These are phyloP conservation scores for Nematocida parisii DNA, from an alignment of 371 early-diverging fungal genomes.

Conservation along the genomic window DNA sequence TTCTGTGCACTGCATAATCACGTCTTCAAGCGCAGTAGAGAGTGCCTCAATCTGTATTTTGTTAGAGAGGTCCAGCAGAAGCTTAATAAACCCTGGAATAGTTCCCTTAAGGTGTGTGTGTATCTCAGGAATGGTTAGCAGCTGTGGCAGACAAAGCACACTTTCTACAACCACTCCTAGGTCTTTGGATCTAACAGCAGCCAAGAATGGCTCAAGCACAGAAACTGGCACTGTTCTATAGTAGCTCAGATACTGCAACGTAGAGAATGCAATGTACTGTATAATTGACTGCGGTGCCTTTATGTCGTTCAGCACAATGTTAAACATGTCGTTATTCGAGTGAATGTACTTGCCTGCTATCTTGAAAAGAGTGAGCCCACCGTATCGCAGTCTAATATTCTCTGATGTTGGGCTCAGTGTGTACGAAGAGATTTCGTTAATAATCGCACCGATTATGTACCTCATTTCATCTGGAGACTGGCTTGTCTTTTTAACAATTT, in stretches of 20 bases:
- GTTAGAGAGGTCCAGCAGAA: constrained; percentile 57
- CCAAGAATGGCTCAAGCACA: constrained; percentile 43
- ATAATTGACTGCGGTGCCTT: constrained; percentile 57
- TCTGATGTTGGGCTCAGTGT: constrained; percentile 35
- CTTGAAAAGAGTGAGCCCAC: constrained; percentile 63
- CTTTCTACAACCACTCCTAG: constrained; percentile 65
- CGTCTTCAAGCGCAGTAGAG: constrained; percentile 58
- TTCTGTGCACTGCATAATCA: constrained; percentile 63
- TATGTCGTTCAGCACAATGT: constrained; percentile 52
- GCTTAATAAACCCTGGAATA: constrained; percentile 63
- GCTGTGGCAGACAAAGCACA: constrained; percentile 61
- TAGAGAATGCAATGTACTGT: constrained; percentile 55
- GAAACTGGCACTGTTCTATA: constrained; percentile 51
- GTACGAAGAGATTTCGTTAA: constrained; percentile 32
- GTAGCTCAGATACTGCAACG: constrained; percentile 67
- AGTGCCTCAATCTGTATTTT: constrained; percentile 67
- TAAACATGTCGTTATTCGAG: constrained; percentile 45
- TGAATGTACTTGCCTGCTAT: constrained; percentile 42
- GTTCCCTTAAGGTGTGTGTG: constrained; percentile 24
- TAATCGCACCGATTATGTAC: constrained; percentile 44
- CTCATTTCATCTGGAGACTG: constrained; percentile 36
- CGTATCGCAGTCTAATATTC: constrained; percentile 54
- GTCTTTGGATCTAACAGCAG: constrained; percentile 46
- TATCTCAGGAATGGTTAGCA: constrained; percentile 46
- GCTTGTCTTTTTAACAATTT: constrained; percentile 58